A percentile compares a stretch with the other conserved stretches of the same genome.
phyloP scores from a whole-genome alignment of 2,329 filamentous ascomycete genomes.

The Beauveria medogensis region DNA sequence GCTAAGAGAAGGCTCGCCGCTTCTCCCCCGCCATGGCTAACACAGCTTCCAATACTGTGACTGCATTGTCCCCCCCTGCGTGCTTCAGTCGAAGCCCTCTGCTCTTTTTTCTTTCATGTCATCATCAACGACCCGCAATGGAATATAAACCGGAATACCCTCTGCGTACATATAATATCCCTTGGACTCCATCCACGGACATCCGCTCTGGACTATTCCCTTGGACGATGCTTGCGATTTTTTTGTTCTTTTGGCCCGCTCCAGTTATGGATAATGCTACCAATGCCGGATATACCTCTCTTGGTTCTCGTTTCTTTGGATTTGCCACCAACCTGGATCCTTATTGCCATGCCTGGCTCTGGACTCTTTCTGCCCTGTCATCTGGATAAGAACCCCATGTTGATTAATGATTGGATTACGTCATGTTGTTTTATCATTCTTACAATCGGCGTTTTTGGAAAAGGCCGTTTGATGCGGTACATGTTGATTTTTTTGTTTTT shows the following conservation, averaged over 20 bases:
- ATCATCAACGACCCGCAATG: conserved; percentile 5
- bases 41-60: conserved; percentile 1
- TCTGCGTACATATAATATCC: conserved; percentile 1
- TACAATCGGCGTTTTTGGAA: conserved; percentile 8
- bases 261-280: conserved; percentile 19
- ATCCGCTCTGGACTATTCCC: conserved; percentile 6
- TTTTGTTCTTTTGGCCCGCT: conserved; percentile 11
- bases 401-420: conserved; percentile 5
- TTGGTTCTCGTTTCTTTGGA: conserved; percentile 2
- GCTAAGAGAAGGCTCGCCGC: conserved; percentile 20
- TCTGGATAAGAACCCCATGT: neutral
- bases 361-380: neutral
- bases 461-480: conserved; percentile 3
- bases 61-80: conserved; percentile 22
- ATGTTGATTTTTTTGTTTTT: conserved; percentile 1
- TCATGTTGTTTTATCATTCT: neutral
- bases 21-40: neutral
- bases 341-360: conserved; percentile 6
- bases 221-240: conserved; percentile 15
- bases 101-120: neutral
- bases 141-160: conserved; percentile 7
- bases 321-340: conserved; percentile 3
- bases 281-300: conserved; percentile 9
- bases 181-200: conserved; percentile 4
- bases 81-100: conserved; percentile 18